These are phyloP conservation scores for Biscogniauxia mediterranea DNA, from an alignment of 2,329 filamentous ascomycete genomes.

Conservation along the genomic window DNA sequence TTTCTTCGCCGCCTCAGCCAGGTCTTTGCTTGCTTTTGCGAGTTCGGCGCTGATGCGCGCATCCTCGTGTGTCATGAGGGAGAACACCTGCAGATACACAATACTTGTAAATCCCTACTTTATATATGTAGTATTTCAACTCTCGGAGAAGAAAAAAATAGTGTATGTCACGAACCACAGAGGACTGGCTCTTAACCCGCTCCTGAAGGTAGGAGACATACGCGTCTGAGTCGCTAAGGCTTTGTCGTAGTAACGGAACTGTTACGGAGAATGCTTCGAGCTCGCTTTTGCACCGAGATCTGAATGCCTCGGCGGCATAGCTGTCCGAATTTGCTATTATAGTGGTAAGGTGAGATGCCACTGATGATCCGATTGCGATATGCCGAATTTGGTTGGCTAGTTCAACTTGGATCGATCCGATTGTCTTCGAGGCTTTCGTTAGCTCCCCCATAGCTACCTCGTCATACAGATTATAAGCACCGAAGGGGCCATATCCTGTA, in stretches of 20 bases:
- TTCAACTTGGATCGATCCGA: conserved; percentile 12
- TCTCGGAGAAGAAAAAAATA: too few species aligned
- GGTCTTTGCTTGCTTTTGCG: conserved; percentile 9
- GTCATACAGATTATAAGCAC: neutral
- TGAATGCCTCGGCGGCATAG: conserved; percentile 6
- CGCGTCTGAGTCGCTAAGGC: conserved; percentile 10
- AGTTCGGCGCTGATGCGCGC: conserved; percentile 9
- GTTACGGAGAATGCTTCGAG: conserved; percentile 8
- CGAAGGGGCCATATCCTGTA: conserved; percentile 11
- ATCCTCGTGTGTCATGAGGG: conserved; percentile 10
- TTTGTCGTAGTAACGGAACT: conserved; percentile 6
- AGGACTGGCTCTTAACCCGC: conserved; percentile 12
- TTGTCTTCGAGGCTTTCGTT: conserved; percentile 9
- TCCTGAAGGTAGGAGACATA: conserved; percentile 13
- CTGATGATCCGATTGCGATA: conserved; percentile 8
- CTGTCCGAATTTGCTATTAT: conserved; percentile 1
- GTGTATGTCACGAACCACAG: neutral
- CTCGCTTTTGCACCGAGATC: conserved; percentile 1
- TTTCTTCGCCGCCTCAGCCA: neutral
- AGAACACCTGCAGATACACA: too few species aligned
- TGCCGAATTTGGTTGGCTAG: conserved; percentile 12
- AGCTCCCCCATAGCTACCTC: conserved; percentile 7
- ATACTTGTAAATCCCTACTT: too few species aligned
- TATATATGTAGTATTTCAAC: too few species aligned
- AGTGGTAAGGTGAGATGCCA: conserved; percentile 6